These are phyloP conservation scores for Pseudotsuga menziesii DNA, from an alignment of 75 land plant species.

Conservation along the genomic window DNA sequence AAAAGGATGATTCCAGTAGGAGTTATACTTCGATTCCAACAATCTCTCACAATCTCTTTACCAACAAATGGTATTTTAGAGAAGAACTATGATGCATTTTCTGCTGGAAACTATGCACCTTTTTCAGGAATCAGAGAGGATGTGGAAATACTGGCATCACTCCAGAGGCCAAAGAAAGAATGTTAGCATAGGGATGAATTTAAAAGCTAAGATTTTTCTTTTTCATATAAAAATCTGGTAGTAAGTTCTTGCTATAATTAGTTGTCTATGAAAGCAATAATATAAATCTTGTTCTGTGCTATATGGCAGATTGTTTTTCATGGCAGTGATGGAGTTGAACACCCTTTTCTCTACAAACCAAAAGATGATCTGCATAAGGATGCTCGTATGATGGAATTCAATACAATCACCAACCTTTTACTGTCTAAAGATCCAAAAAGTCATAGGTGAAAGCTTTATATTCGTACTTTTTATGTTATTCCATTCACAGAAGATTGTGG, in stretches of 20 bases:
- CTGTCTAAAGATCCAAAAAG: constrained; percentile 96
- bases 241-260: background rate
- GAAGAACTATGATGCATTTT: constrained; percentile 60
- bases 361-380: constrained; percentile 99
- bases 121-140: constrained; percentile 92
- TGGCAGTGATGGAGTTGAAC: constrained; percentile 86
- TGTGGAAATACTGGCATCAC: constrained; percentile 93
- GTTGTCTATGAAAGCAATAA: background rate
- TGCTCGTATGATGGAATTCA: constrained; percentile 99
- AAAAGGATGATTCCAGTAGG: constrained; percentile 98
- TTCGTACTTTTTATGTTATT: constrained; percentile 96
- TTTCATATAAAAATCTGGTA: background rate
- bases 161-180: constrained; percentile 96
- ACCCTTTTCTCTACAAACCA: constrained; percentile 97
- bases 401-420: constrained; percentile 88
- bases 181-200: background rate
- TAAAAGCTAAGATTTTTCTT: background rate
- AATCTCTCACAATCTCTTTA: constrained; percentile 81
- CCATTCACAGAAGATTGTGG: constrained; percentile 99
- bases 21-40: constrained; percentile 93
- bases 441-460: constrained; percentile 90
- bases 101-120: constrained; percentile 60
- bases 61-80: constrained; percentile 66
- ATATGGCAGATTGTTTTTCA: constrained; percentile 63
- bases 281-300: constrained; percentile 8